Evolutionary conservation across 2,329 filamentous ascomycete genomes (phyloP), one percentile per base, ranked within the genome.

Genomic region (Xylariaceae sp.): DNA sequence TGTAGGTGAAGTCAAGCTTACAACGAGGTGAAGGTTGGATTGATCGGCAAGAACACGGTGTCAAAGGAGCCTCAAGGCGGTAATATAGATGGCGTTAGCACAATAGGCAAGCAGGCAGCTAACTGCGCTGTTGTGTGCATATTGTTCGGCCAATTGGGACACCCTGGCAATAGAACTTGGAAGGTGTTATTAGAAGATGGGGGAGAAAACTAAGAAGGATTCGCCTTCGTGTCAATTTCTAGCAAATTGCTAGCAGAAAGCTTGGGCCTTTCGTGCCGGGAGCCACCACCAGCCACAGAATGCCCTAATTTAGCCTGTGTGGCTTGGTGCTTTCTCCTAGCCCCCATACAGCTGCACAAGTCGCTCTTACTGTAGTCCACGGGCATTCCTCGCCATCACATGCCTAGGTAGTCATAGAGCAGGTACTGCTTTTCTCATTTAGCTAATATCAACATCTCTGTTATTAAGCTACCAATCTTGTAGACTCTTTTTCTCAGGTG

Each of bases 71-170:
- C 60, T 71, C 66, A 67, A 58, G 60, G 60, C 55, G 54, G 61
- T 44, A 58, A 52, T 34, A 51, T 58, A 57, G 58, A 64, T 39
- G 58, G 61, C 24, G 44, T 58, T 58, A 63, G 53, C 63, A 65
- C 67, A 56, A 65, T 45, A 53, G 59, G 58, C 62, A 60, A 66
- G 52, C 46, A 65, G 53, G 54, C 60, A 69, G 67, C 53, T 60
- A 61, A 49, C 58, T 53, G 64, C 68, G 53, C 57, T 57, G 56
- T 62, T 54, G 44, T 62, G 64, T 34, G 63, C 69, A 71, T 71
- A 56, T 67, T 71, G 68, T 41, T 62, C 53, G 61, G 61, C 65
- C 65, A 66, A 66, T 67, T 54, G 58, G 33, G 58, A 48, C 52
- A 56, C 46, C 56, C 23, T 60, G 56, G 39, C 40, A 31, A 28